phyloP scores from a whole-genome alignment of 1,284 basidiomycete species.

The Puccinia triticina region DNA sequence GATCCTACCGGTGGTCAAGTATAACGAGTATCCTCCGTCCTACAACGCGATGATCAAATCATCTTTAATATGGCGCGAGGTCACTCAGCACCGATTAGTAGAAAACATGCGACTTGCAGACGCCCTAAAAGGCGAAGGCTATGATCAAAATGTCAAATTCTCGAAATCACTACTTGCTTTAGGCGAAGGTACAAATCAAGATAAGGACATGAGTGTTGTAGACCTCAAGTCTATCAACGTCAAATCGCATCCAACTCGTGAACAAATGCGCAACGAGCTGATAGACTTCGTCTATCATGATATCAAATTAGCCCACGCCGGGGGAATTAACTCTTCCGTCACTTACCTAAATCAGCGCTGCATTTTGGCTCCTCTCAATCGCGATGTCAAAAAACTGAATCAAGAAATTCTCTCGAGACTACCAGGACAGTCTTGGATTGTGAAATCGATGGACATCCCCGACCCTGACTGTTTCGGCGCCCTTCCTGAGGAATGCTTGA shows the following conservation, averaged over 20 bases:
- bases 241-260: background rate
- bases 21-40: background rate
- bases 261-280: too few relatives aligned
- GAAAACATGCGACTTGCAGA: background rate
- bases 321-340: too few relatives aligned
- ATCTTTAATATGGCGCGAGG: background rate
- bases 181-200: background rate
- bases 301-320: too few relatives aligned
- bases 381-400: background rate
- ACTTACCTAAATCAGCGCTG: background rate
- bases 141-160: background rate
- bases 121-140: too few relatives aligned
- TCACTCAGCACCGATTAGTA: background rate
- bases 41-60: background rate
- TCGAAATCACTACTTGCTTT: background rate
- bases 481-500: background rate
- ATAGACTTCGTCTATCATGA: background rate
- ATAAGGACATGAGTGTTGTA: background rate
- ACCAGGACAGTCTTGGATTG: background rate
- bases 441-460: background rate
- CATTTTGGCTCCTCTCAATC: background rate
- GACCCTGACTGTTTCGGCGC: background rate
- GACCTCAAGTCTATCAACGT: too few relatives aligned
- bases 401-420: background rate
- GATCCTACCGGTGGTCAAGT: slow-evolving; percentile 21